phyloP scores from a whole-genome alignment of 2,329 filamentous ascomycete species.

The Mycosphaerelloides madeirae region DNA sequence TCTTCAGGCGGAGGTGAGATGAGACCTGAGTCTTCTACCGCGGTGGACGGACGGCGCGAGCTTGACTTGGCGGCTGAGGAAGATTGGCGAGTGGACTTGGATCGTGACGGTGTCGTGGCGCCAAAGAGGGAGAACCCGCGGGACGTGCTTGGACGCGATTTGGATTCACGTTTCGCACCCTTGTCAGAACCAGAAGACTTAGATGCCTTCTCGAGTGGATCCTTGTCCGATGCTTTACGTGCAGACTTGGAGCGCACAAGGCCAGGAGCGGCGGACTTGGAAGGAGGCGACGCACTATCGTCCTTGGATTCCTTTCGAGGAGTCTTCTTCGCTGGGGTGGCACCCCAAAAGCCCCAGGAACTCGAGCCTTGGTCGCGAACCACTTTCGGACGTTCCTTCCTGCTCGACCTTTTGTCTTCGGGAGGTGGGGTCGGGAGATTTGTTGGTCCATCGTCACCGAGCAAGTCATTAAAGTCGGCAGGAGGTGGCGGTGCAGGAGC shows the following conservation, averaged over 20 bases:
- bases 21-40: constrained; percentile 60
- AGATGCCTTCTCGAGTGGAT: constrained; percentile 54
- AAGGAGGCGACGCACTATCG: constrained; percentile 33
- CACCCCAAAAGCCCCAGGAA: constrained; percentile 70
- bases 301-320: constrained; percentile 48
- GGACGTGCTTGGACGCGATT: constrained; percentile 50
- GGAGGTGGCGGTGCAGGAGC: constrained; percentile 8
- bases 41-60: constrained; percentile 55
- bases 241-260: constrained; percentile 55
- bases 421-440: constrained; percentile 48
- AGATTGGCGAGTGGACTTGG: constrained; percentile 62
- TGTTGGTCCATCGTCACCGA: constrained; percentile 32
- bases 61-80: constrained; percentile 32
- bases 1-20: constrained; percentile 70
- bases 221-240: constrained; percentile 48
- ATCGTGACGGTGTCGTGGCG: constrained; percentile 47
- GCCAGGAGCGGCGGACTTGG: constrained; percentile 39
- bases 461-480: constrained; percentile 22
- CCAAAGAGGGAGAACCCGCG: constrained; percentile 60
- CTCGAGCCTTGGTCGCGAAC: constrained; percentile 61
- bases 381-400: constrained; percentile 73
- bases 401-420: constrained; percentile 49
- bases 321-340: constrained; percentile 34
- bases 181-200: constrained; percentile 73
- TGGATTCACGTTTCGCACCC: constrained; percentile 47